These are phyloP conservation scores for Albophoma yamanashiensis DNA, from an alignment of 2,329 filamentous ascomycete genomes.

Conservation along the genomic window DNA sequence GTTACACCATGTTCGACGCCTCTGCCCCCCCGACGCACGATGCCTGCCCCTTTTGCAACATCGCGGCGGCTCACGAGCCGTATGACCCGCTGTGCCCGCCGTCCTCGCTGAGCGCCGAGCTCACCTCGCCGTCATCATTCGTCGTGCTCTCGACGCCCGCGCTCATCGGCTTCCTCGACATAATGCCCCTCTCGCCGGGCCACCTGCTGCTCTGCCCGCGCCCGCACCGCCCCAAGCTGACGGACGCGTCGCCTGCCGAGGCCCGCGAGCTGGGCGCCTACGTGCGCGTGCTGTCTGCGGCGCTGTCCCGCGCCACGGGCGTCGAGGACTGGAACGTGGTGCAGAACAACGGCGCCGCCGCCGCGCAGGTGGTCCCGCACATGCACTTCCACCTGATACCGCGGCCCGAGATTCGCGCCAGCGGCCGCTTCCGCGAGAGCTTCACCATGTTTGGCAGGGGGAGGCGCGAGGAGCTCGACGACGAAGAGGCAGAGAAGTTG, in stretches of 20 bases:
- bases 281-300: conserved; percentile 63
- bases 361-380: conserved; percentile 86
- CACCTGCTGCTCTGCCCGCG: conserved; percentile 78
- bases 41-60: conserved; percentile 53
- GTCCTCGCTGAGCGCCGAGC: conserved; percentile 16
- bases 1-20: conserved; percentile 22
- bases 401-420: conserved; percentile 55
- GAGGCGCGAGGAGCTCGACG: conserved; percentile 61
- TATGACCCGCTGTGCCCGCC: conserved; percentile 35
- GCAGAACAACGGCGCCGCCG: conserved; percentile 86
- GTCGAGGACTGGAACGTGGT: conserved; percentile 89
- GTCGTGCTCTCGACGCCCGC: conserved; percentile 68
- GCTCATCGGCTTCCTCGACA: conserved; percentile 85
- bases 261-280: conserved; percentile 55
- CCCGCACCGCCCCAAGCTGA: conserved; percentile 66
- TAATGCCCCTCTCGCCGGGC: conserved; percentile 73
- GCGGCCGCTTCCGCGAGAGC: conserved; percentile 44
- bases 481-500: conserved; percentile 56
- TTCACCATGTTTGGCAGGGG: conserved; percentile 81
- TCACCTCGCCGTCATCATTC: conserved; percentile 37
- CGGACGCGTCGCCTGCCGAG: conserved; percentile 54
- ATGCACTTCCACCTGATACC: conserved; percentile 95
- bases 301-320: conserved; percentile 57
- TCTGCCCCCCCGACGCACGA: conserved; percentile 17
- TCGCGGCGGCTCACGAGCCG: conserved; percentile 37